Conservation (phyloP, 257 asterid species). For the Ballota nigra region DNA sequence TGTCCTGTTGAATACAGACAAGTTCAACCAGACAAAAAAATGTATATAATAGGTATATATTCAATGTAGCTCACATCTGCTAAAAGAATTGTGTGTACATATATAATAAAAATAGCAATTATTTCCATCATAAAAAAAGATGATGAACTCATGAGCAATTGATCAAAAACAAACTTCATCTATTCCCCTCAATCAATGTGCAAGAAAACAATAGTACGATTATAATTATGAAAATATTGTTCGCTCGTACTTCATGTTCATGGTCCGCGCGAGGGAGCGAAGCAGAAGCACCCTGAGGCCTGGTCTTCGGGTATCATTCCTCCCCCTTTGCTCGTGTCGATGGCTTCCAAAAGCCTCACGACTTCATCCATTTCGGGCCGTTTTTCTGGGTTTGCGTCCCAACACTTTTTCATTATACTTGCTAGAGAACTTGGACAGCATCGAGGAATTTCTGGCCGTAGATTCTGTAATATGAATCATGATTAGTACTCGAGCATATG, state of each 20-base stretch:
- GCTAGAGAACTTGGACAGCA: conserved; percentile 71
- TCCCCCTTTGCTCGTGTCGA: conserved; percentile 90
- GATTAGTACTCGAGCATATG: not conserved
- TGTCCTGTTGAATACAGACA: not conserved
- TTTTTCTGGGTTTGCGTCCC: conserved; percentile 81
- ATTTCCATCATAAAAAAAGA: not conserved
- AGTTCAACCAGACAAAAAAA: not conserved
- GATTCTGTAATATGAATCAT: conserved; percentile 36
- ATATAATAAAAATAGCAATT: conserved; percentile 5
- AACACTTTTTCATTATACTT: conserved; percentile 67
- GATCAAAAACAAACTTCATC: conserved; percentile 15
- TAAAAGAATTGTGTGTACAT: conserved; percentile 7
- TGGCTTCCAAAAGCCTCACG: conserved; percentile 65
- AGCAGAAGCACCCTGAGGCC: conserved; percentile 69
- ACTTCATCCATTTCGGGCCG: conserved; percentile 93
- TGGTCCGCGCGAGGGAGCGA: conserved; percentile 76
- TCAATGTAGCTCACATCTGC: not conserved
- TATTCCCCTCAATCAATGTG: not conserved
- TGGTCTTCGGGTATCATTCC: conserved; percentile 92
- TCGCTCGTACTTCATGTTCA: conserved; percentile 18
- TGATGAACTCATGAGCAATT: conserved; percentile 7
- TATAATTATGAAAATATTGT: not conserved
- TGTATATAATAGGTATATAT: not conserved
- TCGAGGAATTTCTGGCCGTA: conserved; percentile 80
- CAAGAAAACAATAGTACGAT: not conserved